Base-by-base conservation (phyloP, 495 filamentous ascomycete species). In the Penicillium maclennaniae region DNA sequence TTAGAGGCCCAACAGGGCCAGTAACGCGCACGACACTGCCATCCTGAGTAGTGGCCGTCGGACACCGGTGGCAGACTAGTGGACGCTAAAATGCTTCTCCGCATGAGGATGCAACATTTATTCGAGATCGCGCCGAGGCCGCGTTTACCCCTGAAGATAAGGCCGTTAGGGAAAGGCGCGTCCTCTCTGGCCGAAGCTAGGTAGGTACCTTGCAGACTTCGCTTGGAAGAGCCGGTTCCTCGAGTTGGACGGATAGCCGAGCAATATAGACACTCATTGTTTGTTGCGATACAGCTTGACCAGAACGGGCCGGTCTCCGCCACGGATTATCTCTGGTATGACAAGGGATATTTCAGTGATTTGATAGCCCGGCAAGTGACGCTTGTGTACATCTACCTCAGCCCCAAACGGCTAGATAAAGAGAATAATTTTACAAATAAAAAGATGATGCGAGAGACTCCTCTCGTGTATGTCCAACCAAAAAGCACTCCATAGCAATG, bases 401-500 rank as follows among this genome's bases (percentile, higher is more conserved):
- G 10, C 9, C 17, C 4, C 16, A 49, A 46, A 34, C 8, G 31
- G 34, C 58, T 14, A 57, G 43, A 58, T 23, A 20, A 59, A 45
- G 52, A 23, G 31, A 34, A 34, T 34, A 41, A 53, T 48, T 46
- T 54, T 63, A 66, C 55, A 61, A 57, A 51, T 51, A 43, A 60
- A 56, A 60, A 49, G 31, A 26, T 46, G 43, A 39, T 41, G 23
- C 38, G 20, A 51, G 53, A 55, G 47, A 54, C 28, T 42, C 48
- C 44, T 16, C 59, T 52, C 44, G 43, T 58, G 28, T 54, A 58
- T 51, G 40, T 26, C 23, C 39, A 27, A 43, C 26, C 17, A 52
- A 51, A 46, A 41, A 53, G 45, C 58, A 55, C 64, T 58, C 58
- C 64, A 31, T 55, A 54, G 47, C 53, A 31, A 66, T 66, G 61